These are phyloP conservation scores for Neonothopanus nambi DNA, from an alignment of 1,284 basidiomycete species.

Conservation along the genomic window DNA sequence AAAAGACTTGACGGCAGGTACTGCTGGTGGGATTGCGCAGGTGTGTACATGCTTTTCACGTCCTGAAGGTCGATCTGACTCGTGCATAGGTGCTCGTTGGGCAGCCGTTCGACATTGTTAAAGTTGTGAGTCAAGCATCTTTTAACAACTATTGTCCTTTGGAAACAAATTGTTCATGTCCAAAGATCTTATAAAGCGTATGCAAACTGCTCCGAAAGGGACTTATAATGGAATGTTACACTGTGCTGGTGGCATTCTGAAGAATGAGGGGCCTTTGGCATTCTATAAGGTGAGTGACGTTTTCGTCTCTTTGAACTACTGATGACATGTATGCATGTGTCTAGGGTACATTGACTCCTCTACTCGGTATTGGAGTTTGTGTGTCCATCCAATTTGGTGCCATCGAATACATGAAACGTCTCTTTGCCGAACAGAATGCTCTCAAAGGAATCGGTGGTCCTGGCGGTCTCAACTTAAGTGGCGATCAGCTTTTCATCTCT, in stretches of 20 bases:
- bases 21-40: conserved; percentile 87
- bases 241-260: conserved; percentile 86
- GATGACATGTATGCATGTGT: conserved; percentile 6
- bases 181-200: conserved; percentile 51
- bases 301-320: not conserved
- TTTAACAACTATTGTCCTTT: conserved; percentile 7
- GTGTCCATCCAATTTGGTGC: conserved; percentile 97
- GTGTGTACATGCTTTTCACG: conserved; percentile 37
- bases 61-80: conserved; percentile 14
- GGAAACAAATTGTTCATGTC: conserved; percentile 15
- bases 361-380: conserved; percentile 92
- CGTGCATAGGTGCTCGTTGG: conserved; percentile 77
- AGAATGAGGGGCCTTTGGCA: conserved; percentile 89
- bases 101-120: conserved; percentile 96
- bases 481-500: conserved; percentile 72
- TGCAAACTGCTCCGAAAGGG: conserved; percentile 93
- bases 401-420: conserved; percentile 88
- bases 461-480: conserved; percentile 56
- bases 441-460: conserved; percentile 56
- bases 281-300: conserved; percentile 84
- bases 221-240: conserved; percentile 88
- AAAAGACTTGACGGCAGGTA: conserved; percentile 86
- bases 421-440: conserved; percentile 66
- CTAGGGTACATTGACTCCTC: conserved; percentile 90
- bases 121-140: conserved; percentile 66